Evolutionary conservation across 768 basidiomycete species (phyloP).

Genomic region (Asterophora lycoperdoides): DNA sequence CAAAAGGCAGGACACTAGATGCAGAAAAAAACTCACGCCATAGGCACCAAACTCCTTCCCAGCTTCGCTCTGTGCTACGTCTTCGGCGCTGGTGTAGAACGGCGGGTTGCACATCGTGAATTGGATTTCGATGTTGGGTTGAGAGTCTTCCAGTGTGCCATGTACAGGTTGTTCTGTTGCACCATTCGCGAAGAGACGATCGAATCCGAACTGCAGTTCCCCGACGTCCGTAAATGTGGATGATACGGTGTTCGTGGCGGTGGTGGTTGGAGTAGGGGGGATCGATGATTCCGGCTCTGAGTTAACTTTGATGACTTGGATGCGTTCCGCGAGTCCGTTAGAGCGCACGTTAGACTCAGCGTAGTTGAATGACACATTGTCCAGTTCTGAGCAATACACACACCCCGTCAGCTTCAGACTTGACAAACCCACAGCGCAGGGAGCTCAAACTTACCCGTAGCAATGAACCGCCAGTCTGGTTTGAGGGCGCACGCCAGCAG

Average conservation of each 20-base stretch:
- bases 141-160: slow-evolving; percentile 20
- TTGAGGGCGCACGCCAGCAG: slow-evolving; percentile 60
- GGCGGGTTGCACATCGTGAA: slow-evolving; percentile 97
- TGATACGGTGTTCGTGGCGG: too few species aligned
- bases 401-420: too few species aligned
- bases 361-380: slow-evolving; percentile 50
- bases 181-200: slow-evolving; percentile 7
- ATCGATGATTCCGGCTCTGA: too few species aligned
- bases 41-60: slow-evolving; percentile 64
- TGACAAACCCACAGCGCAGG: background rate
- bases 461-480: slow-evolving; percentile 55
- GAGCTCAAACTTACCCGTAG: slow-evolving; percentile 49
- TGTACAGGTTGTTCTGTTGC: background rate
- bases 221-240: background rate
- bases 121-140: slow-evolving; percentile 54
- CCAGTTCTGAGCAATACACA: slow-evolving; percentile 62
- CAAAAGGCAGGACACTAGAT: background rate
- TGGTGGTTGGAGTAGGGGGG: too few species aligned
- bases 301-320: slow-evolving; percentile 38
- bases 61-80: slow-evolving; percentile 54
- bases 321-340: slow-evolving; percentile 53
- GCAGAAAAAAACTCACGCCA: slow-evolving; percentile 47
- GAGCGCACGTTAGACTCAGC: slow-evolving; percentile 53
- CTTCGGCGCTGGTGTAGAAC: slow-evolving; percentile 77
- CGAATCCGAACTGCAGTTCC: slow-evolving; percentile 12